Conservation (phyloP, 2,329 filamentous ascomycete species). For the Aspergillus piperis region DNA sequence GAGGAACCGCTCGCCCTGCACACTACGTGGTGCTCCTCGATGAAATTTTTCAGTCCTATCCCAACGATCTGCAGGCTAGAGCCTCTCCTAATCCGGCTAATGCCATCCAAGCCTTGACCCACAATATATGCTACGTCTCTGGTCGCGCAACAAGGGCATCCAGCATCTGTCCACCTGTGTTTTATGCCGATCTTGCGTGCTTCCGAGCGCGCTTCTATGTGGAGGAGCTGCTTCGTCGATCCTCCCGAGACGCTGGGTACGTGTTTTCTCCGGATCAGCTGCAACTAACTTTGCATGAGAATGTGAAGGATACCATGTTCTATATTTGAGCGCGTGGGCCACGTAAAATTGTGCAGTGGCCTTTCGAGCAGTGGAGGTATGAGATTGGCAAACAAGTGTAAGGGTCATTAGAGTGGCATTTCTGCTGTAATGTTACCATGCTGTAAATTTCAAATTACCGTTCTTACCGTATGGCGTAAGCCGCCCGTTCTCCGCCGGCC, state of each 20-base stretch:
- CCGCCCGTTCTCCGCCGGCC: too few species aligned
- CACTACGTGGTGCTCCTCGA: slow-evolving; percentile 75
- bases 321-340: slow-evolving; percentile 1
- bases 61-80: neutral
- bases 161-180: slow-evolving; percentile 82
- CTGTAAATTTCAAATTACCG: too few species aligned
- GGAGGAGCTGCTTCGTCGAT: neutral
- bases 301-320: slow-evolving; percentile 10
- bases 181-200: slow-evolving; percentile 86
- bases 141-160: slow-evolving; percentile 87
- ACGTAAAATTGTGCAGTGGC: neutral
- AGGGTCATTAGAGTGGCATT: neutral
- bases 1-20: slow-evolving; percentile 77
- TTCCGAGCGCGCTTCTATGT: slow-evolving; percentile 70
- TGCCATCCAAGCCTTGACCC: slow-evolving; percentile 67
- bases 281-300: neutral
- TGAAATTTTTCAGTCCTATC: slow-evolving; percentile 57
- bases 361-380: neutral
- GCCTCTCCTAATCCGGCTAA: neutral
- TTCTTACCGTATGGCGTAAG: too few species aligned
- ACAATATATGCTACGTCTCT: slow-evolving; percentile 79
- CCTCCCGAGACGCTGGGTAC: neutral
- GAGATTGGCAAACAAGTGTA: neutral
- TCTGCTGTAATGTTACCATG: too few species aligned
- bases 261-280: neutral